A percentile compares a stretch with the other conserved stretches of the same genome.
These are phyloP conservation scores for Eucalyptus curtisii DNA, from an alignment of 345 rosid species.

Conservation along the genomic window DNA sequence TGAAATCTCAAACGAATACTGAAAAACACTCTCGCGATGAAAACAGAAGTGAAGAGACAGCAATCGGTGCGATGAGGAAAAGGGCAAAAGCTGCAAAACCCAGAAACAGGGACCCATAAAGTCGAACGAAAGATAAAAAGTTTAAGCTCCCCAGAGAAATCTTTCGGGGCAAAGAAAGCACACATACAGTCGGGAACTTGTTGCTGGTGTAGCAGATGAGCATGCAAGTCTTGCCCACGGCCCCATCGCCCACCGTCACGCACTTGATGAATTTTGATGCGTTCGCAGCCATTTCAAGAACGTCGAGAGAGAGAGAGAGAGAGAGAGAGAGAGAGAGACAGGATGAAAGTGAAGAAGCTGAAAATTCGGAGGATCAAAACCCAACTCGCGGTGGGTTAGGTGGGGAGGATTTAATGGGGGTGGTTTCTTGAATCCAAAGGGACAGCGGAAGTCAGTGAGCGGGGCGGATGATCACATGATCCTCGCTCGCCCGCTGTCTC, in stretches of 20 bases:
- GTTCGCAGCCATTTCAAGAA: constrained; percentile 4
- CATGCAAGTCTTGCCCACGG: constrained; percentile 85
- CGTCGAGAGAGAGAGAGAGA: not conserved
- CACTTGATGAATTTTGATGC: constrained; percentile 78
- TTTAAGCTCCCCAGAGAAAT: not conserved
- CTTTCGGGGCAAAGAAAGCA: not conserved
- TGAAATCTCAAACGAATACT: not conserved
- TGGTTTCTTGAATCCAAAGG: not conserved
- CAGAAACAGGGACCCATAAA: constrained; percentile 14
- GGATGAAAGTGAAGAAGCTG: not conserved
- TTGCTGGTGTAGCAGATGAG: constrained; percentile 81
- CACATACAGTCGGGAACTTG: constrained; percentile 74
- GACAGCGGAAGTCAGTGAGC: not conserved
- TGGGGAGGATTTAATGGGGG: not conserved
- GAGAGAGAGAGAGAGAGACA: not conserved
- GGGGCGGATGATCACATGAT: constrained; percentile 61
- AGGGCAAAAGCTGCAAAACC: constrained; percentile 25
- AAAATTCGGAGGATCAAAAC: not conserved
- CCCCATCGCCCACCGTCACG: constrained; percentile 82
- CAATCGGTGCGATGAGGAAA: not conserved
- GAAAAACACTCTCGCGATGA: not conserved
- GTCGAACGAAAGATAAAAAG: not conserved
- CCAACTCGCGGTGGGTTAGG: not conserved
- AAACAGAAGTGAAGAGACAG: not conserved
- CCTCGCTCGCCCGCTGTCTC: constrained; percentile 22